A percentile compares a stretch with the other conserved stretches of the same genome.
Conservation (phyloP, 495 filamentous ascomycete species). For the Penicillium malachiteum region DNA sequence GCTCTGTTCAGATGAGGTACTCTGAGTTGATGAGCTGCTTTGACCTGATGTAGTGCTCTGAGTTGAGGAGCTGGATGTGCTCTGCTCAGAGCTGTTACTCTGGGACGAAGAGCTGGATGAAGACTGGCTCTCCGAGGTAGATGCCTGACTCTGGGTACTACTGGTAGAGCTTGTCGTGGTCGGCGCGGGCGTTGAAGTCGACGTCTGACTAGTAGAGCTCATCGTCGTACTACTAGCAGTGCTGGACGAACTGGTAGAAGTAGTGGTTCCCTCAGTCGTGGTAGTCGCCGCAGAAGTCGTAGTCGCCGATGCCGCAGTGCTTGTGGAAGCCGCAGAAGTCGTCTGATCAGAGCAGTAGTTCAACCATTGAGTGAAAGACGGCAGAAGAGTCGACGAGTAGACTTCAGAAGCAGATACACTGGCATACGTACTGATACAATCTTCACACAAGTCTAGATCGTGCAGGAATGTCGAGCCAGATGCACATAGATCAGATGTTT, state of each 20-base stretch:
- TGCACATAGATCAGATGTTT: slow-evolving; percentile 44
- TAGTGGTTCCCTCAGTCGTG: not conserved
- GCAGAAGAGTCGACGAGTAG: slow-evolving; percentile 12
- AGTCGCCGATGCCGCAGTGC: not conserved
- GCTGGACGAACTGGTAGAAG: not conserved
- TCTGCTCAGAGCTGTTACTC: not conserved
- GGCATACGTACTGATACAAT: slow-evolving; percentile 12
- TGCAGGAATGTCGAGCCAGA: slow-evolving; percentile 38
- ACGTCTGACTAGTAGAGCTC: not conserved
- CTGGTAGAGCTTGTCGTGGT: not conserved
- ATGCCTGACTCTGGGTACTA: not conserved
- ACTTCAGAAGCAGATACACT: slow-evolving; percentile 1
- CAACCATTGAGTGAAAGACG: slow-evolving; percentile 19
- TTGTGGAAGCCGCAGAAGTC: not conserved
- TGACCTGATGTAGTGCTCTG: not conserved
- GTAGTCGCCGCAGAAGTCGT: not conserved
- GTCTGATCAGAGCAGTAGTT: slow-evolving; percentile 19
- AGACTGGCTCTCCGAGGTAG: too few relatives aligned
- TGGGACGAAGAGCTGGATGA: too few relatives aligned
- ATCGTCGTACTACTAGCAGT: not conserved
- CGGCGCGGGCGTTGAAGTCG: not conserved
- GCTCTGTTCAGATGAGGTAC: not conserved
- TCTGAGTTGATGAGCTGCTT: not conserved
- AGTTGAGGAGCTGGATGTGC: not conserved
- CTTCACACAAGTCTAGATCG: slow-evolving; percentile 37